Evolutionary conservation across 495 filamentous ascomycete species (phyloP).

Genomic region (Penicillium goetzii): DNA sequence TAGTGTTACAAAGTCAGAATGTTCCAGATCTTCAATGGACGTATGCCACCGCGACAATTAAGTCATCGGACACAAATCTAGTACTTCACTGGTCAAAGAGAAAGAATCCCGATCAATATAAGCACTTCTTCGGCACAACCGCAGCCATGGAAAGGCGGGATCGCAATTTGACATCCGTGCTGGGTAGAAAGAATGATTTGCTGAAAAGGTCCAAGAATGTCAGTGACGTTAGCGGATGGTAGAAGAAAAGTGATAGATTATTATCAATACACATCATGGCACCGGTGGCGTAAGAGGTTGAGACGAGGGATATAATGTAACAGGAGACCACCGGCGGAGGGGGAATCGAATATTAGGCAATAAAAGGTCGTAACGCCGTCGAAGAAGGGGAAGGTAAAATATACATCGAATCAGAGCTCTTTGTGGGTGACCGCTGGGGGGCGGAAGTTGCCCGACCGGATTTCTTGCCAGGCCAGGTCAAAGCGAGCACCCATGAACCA

Average conservation of each 20-base stretch:
- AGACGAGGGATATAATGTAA: slow-evolving; percentile 33
- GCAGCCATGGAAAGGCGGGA: slow-evolving; percentile 78
- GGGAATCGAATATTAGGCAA: slow-evolving; percentile 38
- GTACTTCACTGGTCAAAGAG: slow-evolving; percentile 50
- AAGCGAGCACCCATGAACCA: slow-evolving; percentile 71
- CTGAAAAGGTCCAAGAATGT: not conserved
- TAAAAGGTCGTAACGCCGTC: slow-evolving; percentile 44
- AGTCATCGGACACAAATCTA: slow-evolving; percentile 52
- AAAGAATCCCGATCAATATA: slow-evolving; percentile 49
- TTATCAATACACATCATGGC: slow-evolving; percentile 41
- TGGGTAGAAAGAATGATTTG: slow-evolving; percentile 33
- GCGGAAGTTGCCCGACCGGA: slow-evolving; percentile 53
- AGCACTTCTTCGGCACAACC: slow-evolving; percentile 93
- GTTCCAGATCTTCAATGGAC: slow-evolving; percentile 32
- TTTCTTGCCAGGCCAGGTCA: slow-evolving; percentile 61
- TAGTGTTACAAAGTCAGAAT: slow-evolving; percentile 4
- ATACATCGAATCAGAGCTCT: slow-evolving; percentile 28
- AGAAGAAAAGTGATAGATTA: slow-evolving; percentile 33
- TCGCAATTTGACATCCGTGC: slow-evolving; percentile 99
- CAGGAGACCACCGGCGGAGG: slow-evolving; percentile 32
- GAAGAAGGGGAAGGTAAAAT: slow-evolving; percentile 13
- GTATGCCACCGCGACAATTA: slow-evolving; percentile 45
- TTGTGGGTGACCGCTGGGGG: slow-evolving; percentile 30
- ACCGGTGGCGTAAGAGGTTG: slow-evolving; percentile 20
- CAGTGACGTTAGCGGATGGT: slow-evolving; percentile 7